These are phyloP conservation scores for Elasticomyces elasticus DNA, from an alignment of 495 filamentous ascomycete genomes.

Conservation along the genomic window DNA sequence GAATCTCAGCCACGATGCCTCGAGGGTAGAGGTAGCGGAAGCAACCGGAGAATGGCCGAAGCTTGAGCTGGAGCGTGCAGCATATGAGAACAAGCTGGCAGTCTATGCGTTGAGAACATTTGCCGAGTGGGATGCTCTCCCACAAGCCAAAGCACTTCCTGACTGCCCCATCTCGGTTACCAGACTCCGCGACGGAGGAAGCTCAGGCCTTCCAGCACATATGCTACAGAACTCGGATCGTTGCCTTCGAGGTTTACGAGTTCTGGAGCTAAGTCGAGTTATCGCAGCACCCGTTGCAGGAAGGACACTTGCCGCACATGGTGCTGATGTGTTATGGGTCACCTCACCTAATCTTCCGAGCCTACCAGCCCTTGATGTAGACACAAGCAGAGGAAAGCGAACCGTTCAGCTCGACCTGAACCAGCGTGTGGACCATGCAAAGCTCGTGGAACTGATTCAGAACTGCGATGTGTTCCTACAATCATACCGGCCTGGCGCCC, in stretches of 20 bases:
- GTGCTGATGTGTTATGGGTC: conserved; percentile 28
- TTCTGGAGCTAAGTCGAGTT: conserved; percentile 26
- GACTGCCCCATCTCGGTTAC: conserved; percentile 36
- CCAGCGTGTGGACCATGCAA: conserved; percentile 13
- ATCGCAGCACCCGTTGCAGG: conserved; percentile 27
- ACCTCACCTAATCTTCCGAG: conserved; percentile 25
- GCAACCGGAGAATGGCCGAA: conserved; percentile 29
- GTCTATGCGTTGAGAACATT: conserved; percentile 36
- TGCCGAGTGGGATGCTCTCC: conserved; percentile 35
- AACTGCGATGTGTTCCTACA: conserved; percentile 29
- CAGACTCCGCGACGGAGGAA: conserved; percentile 22
- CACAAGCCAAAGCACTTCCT: conserved; percentile 31
- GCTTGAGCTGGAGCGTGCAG: conserved; percentile 34
- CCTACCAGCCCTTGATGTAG: conserved; percentile 23
- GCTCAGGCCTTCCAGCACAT: conserved; percentile 10
- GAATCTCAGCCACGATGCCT: conserved; percentile 21
- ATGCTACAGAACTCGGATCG: conserved; percentile 6
- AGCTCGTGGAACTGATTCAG: conserved; percentile 20
- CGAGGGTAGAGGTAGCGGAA: conserved; percentile 29
- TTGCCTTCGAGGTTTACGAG: conserved; percentile 23
- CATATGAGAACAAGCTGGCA: conserved; percentile 25
- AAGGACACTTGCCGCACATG: conserved; percentile 25
- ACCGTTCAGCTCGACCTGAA: conserved; percentile 26
- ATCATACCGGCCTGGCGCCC: conserved; percentile 24
- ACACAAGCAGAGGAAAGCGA: conserved; percentile 25